A percentile compares a stretch with the other conserved stretches of the same genome.
These are phyloP conservation scores for Farysia itapuensis DNA, from an alignment of 1,284 basidiomycete species.

Conservation along the genomic window DNA sequence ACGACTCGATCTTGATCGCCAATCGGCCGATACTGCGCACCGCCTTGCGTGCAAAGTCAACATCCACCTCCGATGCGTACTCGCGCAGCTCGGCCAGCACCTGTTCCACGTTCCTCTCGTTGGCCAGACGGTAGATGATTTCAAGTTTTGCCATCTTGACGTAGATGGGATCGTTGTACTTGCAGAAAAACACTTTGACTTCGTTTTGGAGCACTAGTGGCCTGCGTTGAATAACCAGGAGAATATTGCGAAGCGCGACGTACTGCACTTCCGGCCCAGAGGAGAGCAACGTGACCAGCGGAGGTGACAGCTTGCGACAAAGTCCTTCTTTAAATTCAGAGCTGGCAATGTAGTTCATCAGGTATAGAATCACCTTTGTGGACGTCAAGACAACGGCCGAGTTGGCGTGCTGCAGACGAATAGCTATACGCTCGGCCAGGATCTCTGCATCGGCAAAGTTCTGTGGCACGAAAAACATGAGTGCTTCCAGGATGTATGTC, in stretches of 20 bases:
- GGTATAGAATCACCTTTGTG: conserved; percentile 90
- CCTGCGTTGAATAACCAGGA: conserved; percentile 91
- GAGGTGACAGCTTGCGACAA: conserved; percentile 96
- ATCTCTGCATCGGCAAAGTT: conserved; percentile 84
- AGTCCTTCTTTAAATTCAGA: conserved; percentile 80
- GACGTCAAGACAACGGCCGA: conserved; percentile 92
- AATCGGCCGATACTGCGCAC: conserved; percentile 93
- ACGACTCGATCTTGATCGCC: conserved; percentile 91
- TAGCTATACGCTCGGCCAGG: conserved; percentile 87
- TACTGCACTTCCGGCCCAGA: conserved; percentile 98
- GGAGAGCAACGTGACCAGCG: conserved; percentile 68
- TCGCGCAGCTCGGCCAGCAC: conserved; percentile 92
- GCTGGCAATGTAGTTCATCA: conserved; percentile 99
- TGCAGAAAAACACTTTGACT: conserved; percentile 99
- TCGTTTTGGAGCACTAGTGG: conserved; percentile 92
- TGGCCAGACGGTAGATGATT: conserved; percentile 94
- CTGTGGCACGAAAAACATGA: conserved; percentile 89
- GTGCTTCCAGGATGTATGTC: conserved; percentile 93
- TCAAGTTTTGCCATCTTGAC: conserved; percentile 98
- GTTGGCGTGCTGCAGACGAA: conserved; percentile 87
- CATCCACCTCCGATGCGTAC: conserved; percentile 97
- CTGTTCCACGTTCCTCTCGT: conserved; percentile 84
- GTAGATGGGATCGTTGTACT: conserved; percentile 99
- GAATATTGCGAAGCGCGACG: conserved; percentile 92
- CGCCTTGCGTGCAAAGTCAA: conserved; percentile 96